A percentile compares a stretch with the other conserved stretches of the same genome.
Conservation (phyloP, 495 filamentous ascomycete genomes). For the Rhizodiscina lignyota region DNA sequence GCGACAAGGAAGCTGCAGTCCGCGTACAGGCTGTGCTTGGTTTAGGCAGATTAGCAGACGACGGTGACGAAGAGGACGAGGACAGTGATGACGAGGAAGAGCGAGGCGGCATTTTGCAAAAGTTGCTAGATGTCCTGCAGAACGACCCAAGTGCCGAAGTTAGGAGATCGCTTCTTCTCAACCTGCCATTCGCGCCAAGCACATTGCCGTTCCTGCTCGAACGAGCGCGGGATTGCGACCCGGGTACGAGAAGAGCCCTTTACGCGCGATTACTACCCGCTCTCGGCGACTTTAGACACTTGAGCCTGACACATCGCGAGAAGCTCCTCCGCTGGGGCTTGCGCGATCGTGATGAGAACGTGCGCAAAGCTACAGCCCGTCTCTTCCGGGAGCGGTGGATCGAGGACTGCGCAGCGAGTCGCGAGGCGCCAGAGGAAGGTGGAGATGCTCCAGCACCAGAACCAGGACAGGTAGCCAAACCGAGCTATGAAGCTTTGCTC, state of each 20-base stretch:
- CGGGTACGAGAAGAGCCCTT: conserved; percentile 62
- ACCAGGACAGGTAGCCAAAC: conserved; percentile 24
- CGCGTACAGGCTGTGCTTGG: conserved; percentile 88
- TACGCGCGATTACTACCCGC: conserved; percentile 80
- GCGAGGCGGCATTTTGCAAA: conserved; percentile 49
- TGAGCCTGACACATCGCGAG: conserved; percentile 89
- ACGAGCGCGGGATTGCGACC: conserved; percentile 76
- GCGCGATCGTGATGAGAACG: conserved; percentile 85
- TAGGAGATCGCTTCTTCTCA: conserved; percentile 69
- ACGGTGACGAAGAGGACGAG: conserved; percentile 32
- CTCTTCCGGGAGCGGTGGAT: conserved; percentile 93
- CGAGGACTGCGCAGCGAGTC: conserved; percentile 67
- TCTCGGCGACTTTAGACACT: conserved; percentile 86
- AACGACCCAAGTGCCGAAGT: conserved; percentile 93
- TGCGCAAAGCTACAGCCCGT: conserved; percentile 76
- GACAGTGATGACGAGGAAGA: conserved; percentile 34
- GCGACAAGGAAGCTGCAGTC: conserved; percentile 85
- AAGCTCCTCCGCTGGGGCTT: conserved; percentile 92
- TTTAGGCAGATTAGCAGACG: conserved; percentile 66
- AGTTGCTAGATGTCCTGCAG: conserved; percentile 80
- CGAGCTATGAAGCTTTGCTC: conserved; percentile 58
- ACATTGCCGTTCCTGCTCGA: conserved; percentile 89
- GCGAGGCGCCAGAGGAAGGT: conserved; percentile 29
- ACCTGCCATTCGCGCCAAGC: conserved; percentile 60
- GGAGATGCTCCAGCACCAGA: conserved; percentile 16